phyloP scores from a whole-genome alignment of 225 moss, liverwort and hornwort species.

The Thuidium tamariscinum region DNA sequence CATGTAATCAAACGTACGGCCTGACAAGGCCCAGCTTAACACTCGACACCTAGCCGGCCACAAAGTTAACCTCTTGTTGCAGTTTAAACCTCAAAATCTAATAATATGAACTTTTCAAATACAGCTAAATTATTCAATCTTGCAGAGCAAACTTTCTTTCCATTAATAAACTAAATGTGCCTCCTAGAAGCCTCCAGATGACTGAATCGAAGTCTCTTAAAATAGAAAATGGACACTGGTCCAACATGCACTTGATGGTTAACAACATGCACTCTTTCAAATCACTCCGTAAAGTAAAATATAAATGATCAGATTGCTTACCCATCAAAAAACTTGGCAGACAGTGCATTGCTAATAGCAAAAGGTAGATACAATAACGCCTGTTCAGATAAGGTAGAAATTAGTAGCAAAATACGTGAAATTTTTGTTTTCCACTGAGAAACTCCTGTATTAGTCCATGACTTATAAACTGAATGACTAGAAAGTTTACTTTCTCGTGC shows the following conservation, averaged over 20 bases:
- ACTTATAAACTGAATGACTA: not conserved
- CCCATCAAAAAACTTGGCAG: constrained; percentile 65
- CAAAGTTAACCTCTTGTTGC: not conserved
- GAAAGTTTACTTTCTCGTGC: not conserved
- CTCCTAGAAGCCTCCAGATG: not conserved
- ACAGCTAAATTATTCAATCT: not conserved
- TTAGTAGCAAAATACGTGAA: not conserved
- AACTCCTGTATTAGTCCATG: not conserved
- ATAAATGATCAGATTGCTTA: not conserved
- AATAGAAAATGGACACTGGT: not conserved
- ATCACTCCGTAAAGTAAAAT: not conserved
- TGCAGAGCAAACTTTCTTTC: not conserved
- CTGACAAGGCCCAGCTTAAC: not conserved
- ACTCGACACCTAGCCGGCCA: not conserved
- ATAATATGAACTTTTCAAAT: not conserved
- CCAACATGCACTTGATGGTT: not conserved
- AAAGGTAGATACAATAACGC: constrained; percentile 66
- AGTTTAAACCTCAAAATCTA: not conserved
- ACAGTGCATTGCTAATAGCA: constrained; percentile 73
- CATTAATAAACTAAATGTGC: not conserved
- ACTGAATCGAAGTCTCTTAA: not conserved
- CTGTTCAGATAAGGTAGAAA: constrained; percentile 11
- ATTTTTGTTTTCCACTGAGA: not conserved
- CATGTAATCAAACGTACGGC: not conserved
- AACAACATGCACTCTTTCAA: not conserved